Percentiles rank a stretch among this genome's conserved stretches.
Evolutionary conservation across 169 alveolate species (phyloP).

Genomic region (Plasmodium malariae): DNA sequence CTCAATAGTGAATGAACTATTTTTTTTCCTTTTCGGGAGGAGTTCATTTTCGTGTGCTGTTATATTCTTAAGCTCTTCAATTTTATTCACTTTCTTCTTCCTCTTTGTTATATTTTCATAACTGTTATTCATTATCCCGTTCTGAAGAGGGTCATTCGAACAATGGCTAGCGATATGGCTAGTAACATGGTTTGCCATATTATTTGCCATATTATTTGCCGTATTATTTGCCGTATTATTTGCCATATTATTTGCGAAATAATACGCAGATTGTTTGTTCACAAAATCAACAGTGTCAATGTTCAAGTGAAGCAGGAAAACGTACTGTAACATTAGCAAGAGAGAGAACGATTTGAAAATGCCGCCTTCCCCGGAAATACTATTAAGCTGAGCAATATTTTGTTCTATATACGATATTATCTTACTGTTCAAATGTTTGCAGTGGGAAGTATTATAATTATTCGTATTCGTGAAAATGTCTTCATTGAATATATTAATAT

Average conservation of each 20-base stretch:
- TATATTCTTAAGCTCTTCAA: not conserved
- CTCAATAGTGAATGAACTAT: not conserved
- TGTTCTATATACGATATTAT: conserved; percentile 13
- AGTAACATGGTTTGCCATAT: no score
- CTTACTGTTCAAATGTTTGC: conserved; percentile 10
- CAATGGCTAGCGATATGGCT: no score
- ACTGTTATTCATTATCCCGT: not conserved
- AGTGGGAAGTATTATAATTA: not conserved
- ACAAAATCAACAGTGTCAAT: conserved; percentile 7
- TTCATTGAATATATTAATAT: conserved; percentile 43
- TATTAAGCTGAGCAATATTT: not conserved
- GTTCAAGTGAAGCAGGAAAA: conserved; percentile 14
- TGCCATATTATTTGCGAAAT: not conserved
- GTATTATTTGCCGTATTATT: not conserved
- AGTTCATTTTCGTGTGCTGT: not conserved
- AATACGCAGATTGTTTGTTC: conserved; percentile 8
- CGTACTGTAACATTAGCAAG: conserved; percentile 37
- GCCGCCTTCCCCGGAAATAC: not conserved
- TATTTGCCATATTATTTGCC: not conserved
- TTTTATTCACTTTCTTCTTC: not conserved
- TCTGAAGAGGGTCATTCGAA: no score
- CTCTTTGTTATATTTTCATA: not conserved
- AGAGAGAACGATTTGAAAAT: not conserved
- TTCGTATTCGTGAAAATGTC: conserved; percentile 32
- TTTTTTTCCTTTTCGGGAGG: not conserved